A percentile compares a stretch with the other conserved stretches of the same genome.
phyloP scores from a whole-genome alignment of 1,284 basidiomycete species.

The Marasmius tenuissimus region DNA sequence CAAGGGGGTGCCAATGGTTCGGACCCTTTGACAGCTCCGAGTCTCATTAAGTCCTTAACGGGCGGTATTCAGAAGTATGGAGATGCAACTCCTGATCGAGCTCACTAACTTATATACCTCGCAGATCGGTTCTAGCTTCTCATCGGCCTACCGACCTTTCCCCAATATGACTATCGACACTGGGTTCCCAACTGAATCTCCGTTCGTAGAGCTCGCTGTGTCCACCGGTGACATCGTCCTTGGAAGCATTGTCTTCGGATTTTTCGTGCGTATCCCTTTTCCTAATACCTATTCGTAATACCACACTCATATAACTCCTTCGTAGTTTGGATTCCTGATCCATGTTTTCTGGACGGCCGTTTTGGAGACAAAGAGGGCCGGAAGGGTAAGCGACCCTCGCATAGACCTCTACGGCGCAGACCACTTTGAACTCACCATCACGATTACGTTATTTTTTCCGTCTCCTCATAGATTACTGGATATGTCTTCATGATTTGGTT shows the following conservation, averaged over 20 bases:
- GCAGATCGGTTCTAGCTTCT: too few relatives aligned
- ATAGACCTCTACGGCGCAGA: neutral
- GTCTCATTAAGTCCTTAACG: too few relatives aligned
- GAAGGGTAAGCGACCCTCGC: neutral
- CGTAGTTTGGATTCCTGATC: neutral
- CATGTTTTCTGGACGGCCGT: neutral
- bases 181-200: neutral
- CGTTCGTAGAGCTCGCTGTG: neutral
- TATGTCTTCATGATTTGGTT: constrained; percentile 5
- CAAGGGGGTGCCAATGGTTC: too few relatives aligned
- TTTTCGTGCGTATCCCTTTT: neutral
- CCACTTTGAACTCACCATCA: neutral
- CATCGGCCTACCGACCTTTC: too few relatives aligned
- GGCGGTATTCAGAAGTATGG: too few relatives aligned
- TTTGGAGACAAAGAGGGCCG: neutral
- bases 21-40: too few relatives aligned
- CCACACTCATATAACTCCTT: neutral
- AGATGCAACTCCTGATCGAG: too few relatives aligned
- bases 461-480: neutral
- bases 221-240: neutral
- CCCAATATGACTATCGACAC: neutral
- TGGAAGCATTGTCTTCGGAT: neutral
- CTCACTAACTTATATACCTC: too few relatives aligned
- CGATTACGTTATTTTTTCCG: too few relatives aligned
- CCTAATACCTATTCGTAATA: neutral